Evolutionary conservation across 305 asterid species (phyloP).

Genomic region (Coffea humblotiana): DNA sequence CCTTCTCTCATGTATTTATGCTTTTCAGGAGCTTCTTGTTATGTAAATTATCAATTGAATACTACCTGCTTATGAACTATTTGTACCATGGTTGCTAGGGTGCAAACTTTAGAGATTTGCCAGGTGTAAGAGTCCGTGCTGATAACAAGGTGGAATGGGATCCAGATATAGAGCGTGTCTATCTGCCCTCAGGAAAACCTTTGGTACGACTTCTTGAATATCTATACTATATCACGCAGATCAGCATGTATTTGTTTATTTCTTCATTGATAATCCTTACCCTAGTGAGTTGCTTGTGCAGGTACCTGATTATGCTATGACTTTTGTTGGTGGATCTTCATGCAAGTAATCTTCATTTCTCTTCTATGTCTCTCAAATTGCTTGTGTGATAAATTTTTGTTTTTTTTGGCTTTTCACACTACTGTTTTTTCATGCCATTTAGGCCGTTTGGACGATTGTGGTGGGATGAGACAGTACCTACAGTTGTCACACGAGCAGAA

Average conservation of each 20-base stretch:
- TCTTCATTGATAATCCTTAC: neutral
- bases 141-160: neutral
- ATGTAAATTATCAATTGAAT: too few species aligned
- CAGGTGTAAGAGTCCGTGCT: neutral
- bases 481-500: slow-evolving; percentile 63
- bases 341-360: slow-evolving; percentile 20
- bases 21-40: neutral
- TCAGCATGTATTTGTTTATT: neutral
- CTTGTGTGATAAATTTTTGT: neutral
- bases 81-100: neutral
- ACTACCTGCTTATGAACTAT: neutral
- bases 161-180: neutral
- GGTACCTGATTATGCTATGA: slow-evolving; percentile 80
- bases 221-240: neutral
- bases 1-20: neutral
- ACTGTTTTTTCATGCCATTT: slow-evolving; percentile 13
- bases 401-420: neutral
- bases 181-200: slow-evolving; percentile 70
- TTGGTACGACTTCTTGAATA: slow-evolving; percentile 44
- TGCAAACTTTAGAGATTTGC: slow-evolving; percentile 6
- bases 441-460: slow-evolving; percentile 94
- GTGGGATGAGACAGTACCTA: slow-evolving; percentile 91
- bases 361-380: neutral
- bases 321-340: slow-evolving; percentile 40
- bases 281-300: neutral